Conservation (phyloP, 805 yeast species). For the Tetrapisispora iriomotensis region DNA sequence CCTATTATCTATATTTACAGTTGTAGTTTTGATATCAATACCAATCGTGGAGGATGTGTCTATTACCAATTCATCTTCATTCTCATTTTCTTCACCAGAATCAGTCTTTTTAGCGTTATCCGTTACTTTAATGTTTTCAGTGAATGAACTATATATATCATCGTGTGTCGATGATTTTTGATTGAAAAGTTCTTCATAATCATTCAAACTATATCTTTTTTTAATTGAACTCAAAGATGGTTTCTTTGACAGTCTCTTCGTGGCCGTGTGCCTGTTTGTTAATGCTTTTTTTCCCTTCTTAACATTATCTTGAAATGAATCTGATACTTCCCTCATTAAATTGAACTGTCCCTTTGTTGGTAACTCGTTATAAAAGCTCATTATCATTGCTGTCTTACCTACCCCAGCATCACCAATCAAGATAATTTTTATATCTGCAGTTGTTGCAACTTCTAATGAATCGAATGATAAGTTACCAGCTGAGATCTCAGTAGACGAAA, state of each 20-base stretch:
- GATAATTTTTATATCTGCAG: constrained; percentile 29
- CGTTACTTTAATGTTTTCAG: constrained; percentile 4
- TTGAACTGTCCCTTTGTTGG: constrained; percentile 18
- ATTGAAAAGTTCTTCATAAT: constrained; percentile 25
- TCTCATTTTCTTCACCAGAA: constrained; percentile 3
- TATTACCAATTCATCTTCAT: constrained; percentile 26
- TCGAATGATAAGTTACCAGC: constrained; percentile 10
- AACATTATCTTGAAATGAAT: not conserved
- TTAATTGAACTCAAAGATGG: constrained; percentile 6
- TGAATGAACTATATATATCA: not conserved
- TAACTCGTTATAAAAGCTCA: constrained; percentile 34
- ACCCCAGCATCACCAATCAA: constrained; percentile 40
- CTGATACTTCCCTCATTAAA: constrained; percentile 3
- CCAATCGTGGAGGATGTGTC: constrained; percentile 37
- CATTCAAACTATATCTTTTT: constrained; percentile 27
- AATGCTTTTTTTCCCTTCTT: not conserved
- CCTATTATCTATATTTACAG: constrained; percentile 36
- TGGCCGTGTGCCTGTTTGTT: constrained; percentile 3
- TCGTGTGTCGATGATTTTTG: constrained; percentile 7
- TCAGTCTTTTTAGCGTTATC: constrained; percentile 7
- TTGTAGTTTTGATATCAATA: constrained; percentile 36
- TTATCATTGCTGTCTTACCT: constrained; percentile 39
- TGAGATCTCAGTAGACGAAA: constrained; percentile 2
- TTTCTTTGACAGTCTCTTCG: not conserved
- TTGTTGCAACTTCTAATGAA: constrained; percentile 4